Conservation (phyloP, 805 yeast genomes). For the Zygosaccharomyces lentus region DNA sequence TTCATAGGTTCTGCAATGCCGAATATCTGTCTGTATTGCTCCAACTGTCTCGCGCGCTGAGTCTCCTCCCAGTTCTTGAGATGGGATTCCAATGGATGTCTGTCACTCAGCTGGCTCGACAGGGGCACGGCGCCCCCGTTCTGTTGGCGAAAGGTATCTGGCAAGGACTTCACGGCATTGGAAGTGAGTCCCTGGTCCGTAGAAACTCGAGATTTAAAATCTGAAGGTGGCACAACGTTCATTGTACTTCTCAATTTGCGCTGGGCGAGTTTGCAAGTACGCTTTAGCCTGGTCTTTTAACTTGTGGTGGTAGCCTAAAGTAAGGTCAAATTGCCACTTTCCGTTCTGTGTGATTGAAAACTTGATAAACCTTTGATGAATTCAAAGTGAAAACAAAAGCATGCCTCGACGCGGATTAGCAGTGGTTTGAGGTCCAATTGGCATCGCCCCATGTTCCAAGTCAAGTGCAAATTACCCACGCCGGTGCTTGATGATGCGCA, state of each 20-base stretch:
- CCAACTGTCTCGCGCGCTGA: conserved; percentile 65
- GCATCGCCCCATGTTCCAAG: conserved; percentile 7
- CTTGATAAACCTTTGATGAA: not conserved
- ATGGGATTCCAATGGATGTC: conserved; percentile 84
- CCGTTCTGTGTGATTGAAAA: conserved; percentile 4
- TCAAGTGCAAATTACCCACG: conserved; percentile 7
- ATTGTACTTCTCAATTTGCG: conserved; percentile 10
- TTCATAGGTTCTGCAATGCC: conserved; percentile 94
- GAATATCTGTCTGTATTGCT: conserved; percentile 73
- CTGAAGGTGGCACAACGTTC: conserved; percentile 54
- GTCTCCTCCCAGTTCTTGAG: conserved; percentile 75
- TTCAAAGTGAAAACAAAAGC: not conserved
- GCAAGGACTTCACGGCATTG: conserved; percentile 56
- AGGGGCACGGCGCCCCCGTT: conserved; percentile 55
- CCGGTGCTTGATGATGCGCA: conserved; percentile 3
- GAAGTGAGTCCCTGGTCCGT: conserved; percentile 52
- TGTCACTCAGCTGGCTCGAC: conserved; percentile 59
- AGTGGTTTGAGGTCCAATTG: conserved; percentile 1
- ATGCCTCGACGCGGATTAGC: not conserved
- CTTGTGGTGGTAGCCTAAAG: not conserved
- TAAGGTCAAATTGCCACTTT: conserved; percentile 3
- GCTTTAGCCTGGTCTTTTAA: not conserved
- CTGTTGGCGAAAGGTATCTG: conserved; percentile 61
- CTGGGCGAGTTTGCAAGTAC: not conserved
- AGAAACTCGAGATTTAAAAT: conserved; percentile 45